phyloP scores from a whole-genome alignment of 2,329 filamentous ascomycete species.

The Dactylellina leptospora region DNA sequence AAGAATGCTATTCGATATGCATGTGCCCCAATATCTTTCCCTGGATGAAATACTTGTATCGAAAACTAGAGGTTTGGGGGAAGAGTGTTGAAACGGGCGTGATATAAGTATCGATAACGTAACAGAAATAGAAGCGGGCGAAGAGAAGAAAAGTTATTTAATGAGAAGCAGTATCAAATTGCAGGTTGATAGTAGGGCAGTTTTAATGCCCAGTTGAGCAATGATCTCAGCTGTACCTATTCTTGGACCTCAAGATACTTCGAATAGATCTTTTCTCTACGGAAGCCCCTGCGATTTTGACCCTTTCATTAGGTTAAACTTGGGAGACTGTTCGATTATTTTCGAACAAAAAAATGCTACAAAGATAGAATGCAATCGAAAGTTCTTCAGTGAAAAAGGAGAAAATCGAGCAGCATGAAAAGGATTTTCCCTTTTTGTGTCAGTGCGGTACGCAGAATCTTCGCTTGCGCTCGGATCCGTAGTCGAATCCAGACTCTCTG shows the following conservation, averaged over 20 bases:
- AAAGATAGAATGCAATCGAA: too few relatives aligned
- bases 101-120: conserved; percentile 27
- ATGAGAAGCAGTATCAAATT: background rate
- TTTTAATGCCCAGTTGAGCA: background rate
- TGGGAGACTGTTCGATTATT: background rate
- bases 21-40: too few relatives aligned
- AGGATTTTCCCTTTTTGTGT: background rate
- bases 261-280: background rate
- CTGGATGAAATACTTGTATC: too few relatives aligned
- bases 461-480: conserved; percentile 52
- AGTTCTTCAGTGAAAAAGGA: conserved; percentile 18
- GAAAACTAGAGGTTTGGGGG: too few relatives aligned
- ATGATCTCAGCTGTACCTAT: background rate
- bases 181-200: background rate
- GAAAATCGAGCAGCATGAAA: background rate
- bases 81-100: too few relatives aligned
- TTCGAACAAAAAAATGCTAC: background rate
- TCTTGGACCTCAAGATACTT: background rate
- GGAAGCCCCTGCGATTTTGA: background rate
- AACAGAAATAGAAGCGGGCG: conserved; percentile 2
- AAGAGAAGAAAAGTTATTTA: background rate
- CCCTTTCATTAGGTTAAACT: background rate
- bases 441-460: conserved; percentile 16
- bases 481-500: conserved; percentile 20
- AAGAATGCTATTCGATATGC: background rate